Evolutionary conservation across 2,329 filamentous ascomycete species (phyloP), one percentile per base, ranked within the genome.

Genomic region (Fusarium scirpi): DNA sequence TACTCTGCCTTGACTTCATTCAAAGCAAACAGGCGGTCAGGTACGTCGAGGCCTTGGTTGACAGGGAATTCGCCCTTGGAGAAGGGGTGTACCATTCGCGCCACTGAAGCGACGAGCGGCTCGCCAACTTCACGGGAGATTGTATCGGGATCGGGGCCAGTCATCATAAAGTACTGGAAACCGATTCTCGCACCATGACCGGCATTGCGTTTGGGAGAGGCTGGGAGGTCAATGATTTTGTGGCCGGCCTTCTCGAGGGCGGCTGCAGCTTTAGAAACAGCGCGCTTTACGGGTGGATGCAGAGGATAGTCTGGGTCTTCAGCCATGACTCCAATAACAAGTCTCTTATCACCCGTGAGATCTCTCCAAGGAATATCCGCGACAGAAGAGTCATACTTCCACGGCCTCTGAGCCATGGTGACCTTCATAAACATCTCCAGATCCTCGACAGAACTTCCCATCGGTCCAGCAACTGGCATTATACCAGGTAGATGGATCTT

Each of bases 201-300:
- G 3, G 72, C 62, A 2, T 60, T 65, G 0, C 51, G 47, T 16
- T 62, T 29, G 1, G 67, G 61, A 12, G 79, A 70, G 8, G 63
- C 51, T 1, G 75, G 59, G 0, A 86, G 64, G 0, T 69, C 66
- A 0, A 86, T 63, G 0, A 88, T 72, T 0, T 74, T 76, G 65
- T 89, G 85, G 0, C 86, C 87, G 0, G 81, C 80, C 0, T 72
- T 75, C 34, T 78, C 71, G 5, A 89, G 73, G 0, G 70, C 72
- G 1, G 76, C 74, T 0, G 81, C 76, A 0, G 84, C 84, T 1
- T 71, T 76, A 8, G 83, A 77, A 3, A 89, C 64, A 2, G 83
- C 79, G 3, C 85, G 79, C 3, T 78, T 80, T 3, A 88, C 81
- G 0, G 86, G 84, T 0, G 87, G 86, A 25, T 87, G 85, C 0